phyloP scores from a whole-genome alignment of 495 filamentous ascomycete species.

The Talaromyces stipitatus region DNA sequence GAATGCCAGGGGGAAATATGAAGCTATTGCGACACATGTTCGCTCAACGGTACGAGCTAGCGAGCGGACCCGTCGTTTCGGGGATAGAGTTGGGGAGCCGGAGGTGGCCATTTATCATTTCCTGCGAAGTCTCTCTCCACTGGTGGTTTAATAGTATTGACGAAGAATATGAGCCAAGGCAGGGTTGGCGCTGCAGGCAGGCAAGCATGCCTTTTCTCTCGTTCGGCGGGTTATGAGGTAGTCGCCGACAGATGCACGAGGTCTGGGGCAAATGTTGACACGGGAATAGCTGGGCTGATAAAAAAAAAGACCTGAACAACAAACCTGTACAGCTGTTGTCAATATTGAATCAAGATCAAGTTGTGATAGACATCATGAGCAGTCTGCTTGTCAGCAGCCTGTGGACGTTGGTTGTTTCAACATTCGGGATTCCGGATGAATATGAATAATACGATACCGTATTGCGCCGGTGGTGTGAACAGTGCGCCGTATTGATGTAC shows the following conservation, averaged over 20 bases:
- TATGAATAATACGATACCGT: neutral
- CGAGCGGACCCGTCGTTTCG: constrained; percentile 41
- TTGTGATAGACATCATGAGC: neutral
- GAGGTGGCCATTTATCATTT: constrained; percentile 31
- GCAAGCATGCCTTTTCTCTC: neutral
- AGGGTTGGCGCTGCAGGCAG: neutral
- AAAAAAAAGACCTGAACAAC: neutral
- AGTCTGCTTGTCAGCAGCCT: neutral
- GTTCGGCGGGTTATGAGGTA: neutral
- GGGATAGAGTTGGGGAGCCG: constrained; percentile 35
- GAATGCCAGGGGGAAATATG: constrained; percentile 84
- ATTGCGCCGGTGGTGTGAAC: neutral
- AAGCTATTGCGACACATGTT: constrained; percentile 67
- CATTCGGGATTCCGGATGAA: neutral
- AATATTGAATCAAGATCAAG: neutral
- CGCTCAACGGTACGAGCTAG: constrained; percentile 77
- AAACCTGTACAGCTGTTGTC: neutral
- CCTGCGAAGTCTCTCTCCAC: neutral
- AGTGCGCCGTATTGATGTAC: neutral
- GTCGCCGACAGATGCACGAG: neutral
- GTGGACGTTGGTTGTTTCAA: neutral
- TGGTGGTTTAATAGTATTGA: too few relatives aligned
- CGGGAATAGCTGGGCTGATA: neutral
- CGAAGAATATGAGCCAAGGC: neutral
- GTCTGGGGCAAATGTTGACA: neutral